Evolutionary conservation across 805 yeast genomes (phyloP).

Genomic region (Saturnispora mendoncae): DNA sequence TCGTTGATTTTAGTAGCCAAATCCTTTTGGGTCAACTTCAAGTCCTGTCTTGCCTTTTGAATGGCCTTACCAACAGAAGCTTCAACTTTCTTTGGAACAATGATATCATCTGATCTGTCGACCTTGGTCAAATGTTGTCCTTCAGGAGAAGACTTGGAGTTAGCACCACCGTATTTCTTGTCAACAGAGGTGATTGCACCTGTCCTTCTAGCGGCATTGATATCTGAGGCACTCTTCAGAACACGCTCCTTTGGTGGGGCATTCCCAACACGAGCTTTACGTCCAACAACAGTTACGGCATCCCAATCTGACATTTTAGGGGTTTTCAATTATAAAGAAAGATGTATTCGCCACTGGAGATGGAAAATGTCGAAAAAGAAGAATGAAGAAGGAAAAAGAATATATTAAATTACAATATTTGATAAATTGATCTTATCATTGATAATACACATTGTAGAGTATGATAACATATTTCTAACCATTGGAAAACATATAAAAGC

Average conservation of each 20-base stretch:
- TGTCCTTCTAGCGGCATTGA: slow-evolving; percentile 90
- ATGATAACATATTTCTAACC: too few relatives aligned
- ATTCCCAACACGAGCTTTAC: slow-evolving; percentile 78
- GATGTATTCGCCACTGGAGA: slow-evolving; percentile 1
- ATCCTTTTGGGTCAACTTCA: slow-evolving; percentile 88
- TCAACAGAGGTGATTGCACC: slow-evolving; percentile 88
- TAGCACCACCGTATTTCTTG: slow-evolving; percentile 75
- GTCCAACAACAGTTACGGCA: slow-evolving; percentile 78
- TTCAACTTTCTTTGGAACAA: slow-evolving; percentile 84
- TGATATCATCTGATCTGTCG: slow-evolving; percentile 90
- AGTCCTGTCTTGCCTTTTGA: slow-evolving; percentile 75
- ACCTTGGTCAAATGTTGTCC: slow-evolving; percentile 92
- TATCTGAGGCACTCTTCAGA: slow-evolving; percentile 65
- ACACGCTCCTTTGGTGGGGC: slow-evolving; percentile 76
- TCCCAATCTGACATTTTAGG: slow-evolving; percentile 77
- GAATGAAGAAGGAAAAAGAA: neutral
- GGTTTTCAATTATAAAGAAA: slow-evolving; percentile 2
- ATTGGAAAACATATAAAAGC: too few relatives aligned
- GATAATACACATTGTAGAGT: too few relatives aligned
- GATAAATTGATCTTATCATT: neutral
- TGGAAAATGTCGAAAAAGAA: neutral
- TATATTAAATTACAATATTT: neutral
- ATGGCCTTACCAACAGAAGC: slow-evolving; percentile 81
- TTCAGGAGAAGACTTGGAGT: slow-evolving; percentile 62
- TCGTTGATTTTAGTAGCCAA: slow-evolving; percentile 92